Conservation (phyloP, 257 asterid species). For the Jaltomata sinuosa region DNA sequence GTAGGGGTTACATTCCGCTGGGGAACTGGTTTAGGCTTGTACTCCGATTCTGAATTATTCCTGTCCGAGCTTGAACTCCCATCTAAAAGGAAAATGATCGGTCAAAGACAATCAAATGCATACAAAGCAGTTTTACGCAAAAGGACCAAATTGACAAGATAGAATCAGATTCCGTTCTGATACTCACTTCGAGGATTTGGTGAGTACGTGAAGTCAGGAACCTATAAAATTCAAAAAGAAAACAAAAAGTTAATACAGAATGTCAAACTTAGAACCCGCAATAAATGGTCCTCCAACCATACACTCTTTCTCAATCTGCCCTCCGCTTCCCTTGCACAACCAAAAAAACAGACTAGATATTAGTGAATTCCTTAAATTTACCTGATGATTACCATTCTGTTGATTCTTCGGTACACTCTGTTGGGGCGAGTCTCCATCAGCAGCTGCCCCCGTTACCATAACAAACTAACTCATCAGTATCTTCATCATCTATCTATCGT, state of each 20-base stretch:
- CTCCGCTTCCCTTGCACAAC: neutral
- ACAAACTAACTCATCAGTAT: conserved; percentile 11
- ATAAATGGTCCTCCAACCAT: neutral
- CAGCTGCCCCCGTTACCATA: conserved; percentile 53
- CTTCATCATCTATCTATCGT: neutral
- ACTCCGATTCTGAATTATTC: conserved; percentile 47
- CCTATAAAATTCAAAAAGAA: conserved; percentile 27
- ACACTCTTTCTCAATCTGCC: neutral
- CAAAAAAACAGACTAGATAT: neutral
- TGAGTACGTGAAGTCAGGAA: conserved; percentile 66
- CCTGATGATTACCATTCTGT: conserved; percentile 85
- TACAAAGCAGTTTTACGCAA: neutral
- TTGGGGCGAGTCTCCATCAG: conserved; percentile 96
- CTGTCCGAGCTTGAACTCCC: conserved; percentile 73
- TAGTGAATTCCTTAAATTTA: conserved; percentile 19
- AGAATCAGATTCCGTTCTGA: conserved; percentile 12
- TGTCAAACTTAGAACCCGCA: conserved; percentile 5
- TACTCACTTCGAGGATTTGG: conserved; percentile 78
- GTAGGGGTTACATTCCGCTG: conserved; percentile 48
- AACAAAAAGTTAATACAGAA: conserved; percentile 11
- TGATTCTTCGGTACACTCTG: conserved; percentile 50
- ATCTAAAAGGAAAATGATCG: conserved; percentile 25
- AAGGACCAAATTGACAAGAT: neutral
- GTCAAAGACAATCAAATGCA: neutral
- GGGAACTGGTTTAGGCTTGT: conserved; percentile 54